phyloP scores from a whole-genome alignment of 1,139 yeast genomes.

The Taphrina flavorubra region DNA sequence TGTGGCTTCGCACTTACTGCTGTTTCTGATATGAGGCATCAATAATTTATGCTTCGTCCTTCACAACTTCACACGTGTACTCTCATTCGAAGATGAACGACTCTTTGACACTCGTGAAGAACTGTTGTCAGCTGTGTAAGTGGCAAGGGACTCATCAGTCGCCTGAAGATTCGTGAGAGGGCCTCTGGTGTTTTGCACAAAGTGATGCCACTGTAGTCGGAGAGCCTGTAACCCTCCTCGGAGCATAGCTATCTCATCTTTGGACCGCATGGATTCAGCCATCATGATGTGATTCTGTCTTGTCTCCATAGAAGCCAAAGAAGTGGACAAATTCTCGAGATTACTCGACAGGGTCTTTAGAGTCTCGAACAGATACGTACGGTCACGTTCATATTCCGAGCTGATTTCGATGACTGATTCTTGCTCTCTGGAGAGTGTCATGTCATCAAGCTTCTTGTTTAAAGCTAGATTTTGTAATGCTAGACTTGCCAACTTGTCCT shows the following conservation, averaged over 20 bases:
- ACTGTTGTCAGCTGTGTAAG: neutral
- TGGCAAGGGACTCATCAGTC: neutral
- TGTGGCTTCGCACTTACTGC: too few species aligned
- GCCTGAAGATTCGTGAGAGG: neutral
- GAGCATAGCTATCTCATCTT: conserved; percentile 36
- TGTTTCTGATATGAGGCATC: too few species aligned
- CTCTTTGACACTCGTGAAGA: neutral
- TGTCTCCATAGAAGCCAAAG: conserved; percentile 25
- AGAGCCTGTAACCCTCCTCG: conserved; percentile 33
- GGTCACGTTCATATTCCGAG: conserved; percentile 35
- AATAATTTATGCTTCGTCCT: too few species aligned
- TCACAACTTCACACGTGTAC: conserved; percentile 10
- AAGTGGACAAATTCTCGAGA: conserved; percentile 22
- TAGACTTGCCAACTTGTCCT: conserved; percentile 1
- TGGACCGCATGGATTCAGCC: conserved; percentile 28
- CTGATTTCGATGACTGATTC: conserved; percentile 30
- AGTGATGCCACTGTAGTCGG: conserved; percentile 36
- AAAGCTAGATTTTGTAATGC: conserved; percentile 13
- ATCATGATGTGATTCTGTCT: conserved; percentile 26
- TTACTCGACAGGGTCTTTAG: conserved; percentile 15
- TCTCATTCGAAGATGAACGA: conserved; percentile 5
- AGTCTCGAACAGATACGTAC: conserved; percentile 30
- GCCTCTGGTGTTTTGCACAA: conserved; percentile 33
- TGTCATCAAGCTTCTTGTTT: conserved; percentile 1
- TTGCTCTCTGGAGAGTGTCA: neutral